Base-by-base conservation (phyloP, 108 stramenopile species). In the Conticribra guillardii region DNA sequence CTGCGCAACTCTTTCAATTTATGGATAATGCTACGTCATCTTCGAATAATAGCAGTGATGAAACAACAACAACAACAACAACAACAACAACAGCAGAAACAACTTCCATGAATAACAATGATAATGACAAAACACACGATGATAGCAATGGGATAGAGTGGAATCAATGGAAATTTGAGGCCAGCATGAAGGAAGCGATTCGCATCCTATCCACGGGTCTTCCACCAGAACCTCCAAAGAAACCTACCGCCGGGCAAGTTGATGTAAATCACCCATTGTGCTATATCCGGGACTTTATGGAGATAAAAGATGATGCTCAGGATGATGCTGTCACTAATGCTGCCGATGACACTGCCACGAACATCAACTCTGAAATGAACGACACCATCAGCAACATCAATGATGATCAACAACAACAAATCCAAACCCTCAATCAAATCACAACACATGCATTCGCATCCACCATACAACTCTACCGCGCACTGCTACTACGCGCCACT, bases 111-210 rank as follows among this genome's bases (percentile, higher is more conserved):
- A n/a, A n/a, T n/a, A n/a, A n/a, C n/a, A n/a, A n/a, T n/a, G n/a
- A n/a, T n/a, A n/a, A n/a, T n/a, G n/a, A n/a, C n/a, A n/a, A n/a
- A n/a, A n/a, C n/a, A n/a, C n/a, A n/a, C n/a, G n/a, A n/a, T n/a
- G n/a, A 41, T 41, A 11, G 37, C 22, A 27, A 62, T n/a, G 62
- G 45, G 0, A 47, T 49, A 9, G 49, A 71, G 24, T 65, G 69
- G 64, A 57, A 64, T 22, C 59, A 49, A 30, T 31, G 58, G 0
- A 63, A 72, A 52, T 80, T 73, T 19, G 71, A 80, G 62, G 71
- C 79, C 0, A 80, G 64, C 26, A 68, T 80, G 79, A 67, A 68
- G 3, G 79, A 80, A 26, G 79, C 71, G 1, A 73, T 73, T 24
- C 60, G 79, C 9, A 73, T 80, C 29, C 53, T 80, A 23, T 73